Conservation (phyloP, 306 rosid species). For the Quercus ilex region DNA sequence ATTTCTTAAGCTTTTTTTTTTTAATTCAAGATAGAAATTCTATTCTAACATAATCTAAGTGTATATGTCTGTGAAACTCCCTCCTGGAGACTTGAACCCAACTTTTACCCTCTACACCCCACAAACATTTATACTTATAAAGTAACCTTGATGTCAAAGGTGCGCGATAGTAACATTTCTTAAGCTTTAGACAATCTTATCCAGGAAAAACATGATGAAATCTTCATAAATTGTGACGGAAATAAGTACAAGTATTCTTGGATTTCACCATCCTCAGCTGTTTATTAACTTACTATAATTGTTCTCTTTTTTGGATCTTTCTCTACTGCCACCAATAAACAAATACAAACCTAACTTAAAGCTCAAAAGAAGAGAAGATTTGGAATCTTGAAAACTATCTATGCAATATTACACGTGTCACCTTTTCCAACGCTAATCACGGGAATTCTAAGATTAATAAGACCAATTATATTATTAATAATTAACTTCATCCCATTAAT, state of each 20-base stretch:
- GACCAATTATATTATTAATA: background rate
- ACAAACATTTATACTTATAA: too few species aligned
- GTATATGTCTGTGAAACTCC: too few species aligned
- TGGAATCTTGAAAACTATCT: background rate
- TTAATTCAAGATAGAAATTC: too few species aligned
- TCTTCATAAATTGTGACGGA: background rate
- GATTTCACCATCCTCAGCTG: background rate
- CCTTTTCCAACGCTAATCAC: slow-evolving; percentile 10
- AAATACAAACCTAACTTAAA: slow-evolving; percentile 9
- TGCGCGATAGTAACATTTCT: too few species aligned
- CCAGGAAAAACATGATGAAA: background rate
- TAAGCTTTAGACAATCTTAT: background rate
- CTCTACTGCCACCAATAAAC: slow-evolving; percentile 8
- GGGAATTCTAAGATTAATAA: background rate
- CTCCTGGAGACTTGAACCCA: fast-evolving
- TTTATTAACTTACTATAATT: background rate
- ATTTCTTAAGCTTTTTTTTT: too few species aligned
- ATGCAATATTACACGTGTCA: slow-evolving; percentile 29
- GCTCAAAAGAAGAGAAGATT: slow-evolving; percentile 19
- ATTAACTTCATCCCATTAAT: background rate
- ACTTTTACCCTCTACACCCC: too few species aligned
- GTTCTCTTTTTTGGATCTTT: background rate
- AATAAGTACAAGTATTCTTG: background rate
- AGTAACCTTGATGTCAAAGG: fast-evolving
- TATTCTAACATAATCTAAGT: too few species aligned